A percentile compares a stretch with the other conserved stretches of the same genome.
Evolutionary conservation across 2,329 filamentous ascomycete genomes (phyloP).

Genomic region (Trichocomaceae sp.): DNA sequence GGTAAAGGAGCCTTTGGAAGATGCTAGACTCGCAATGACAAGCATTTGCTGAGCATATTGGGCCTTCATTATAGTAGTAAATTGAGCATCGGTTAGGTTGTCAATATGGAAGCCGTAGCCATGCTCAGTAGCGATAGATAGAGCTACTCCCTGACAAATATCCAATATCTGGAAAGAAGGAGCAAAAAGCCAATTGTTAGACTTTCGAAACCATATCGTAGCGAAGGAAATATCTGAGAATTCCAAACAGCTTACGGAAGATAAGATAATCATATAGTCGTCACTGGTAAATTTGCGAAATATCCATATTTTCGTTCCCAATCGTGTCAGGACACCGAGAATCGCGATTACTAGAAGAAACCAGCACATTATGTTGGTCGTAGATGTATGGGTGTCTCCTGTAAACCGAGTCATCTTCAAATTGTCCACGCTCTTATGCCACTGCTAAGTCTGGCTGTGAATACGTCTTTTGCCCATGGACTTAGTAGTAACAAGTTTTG

Average conservation of each 20-base stretch:
- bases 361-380: constrained; percentile 23
- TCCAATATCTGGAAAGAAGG: constrained; percentile 5
- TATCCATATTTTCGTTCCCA: constrained; percentile 22
- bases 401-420: constrained; percentile 5
- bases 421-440: not conserved
- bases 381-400: constrained; percentile 29
- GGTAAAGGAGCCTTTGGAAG: constrained; percentile 22
- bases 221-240: not conserved
- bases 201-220: not conserved
- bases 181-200: not conserved
- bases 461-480: not conserved
- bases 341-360: constrained; percentile 23
- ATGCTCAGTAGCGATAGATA: constrained; percentile 19
- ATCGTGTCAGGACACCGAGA: constrained; percentile 20
- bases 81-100: constrained; percentile 9
- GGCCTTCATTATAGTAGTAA: constrained; percentile 19
- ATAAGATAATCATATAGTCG: constrained; percentile 19
- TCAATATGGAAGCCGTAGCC: constrained; percentile 20
- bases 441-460: not conserved
- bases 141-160: constrained; percentile 19
- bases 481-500: not conserved
- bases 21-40: constrained; percentile 18
- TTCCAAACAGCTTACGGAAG: constrained; percentile 15
- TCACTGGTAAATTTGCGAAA: constrained; percentile 20
- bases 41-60: constrained; percentile 21